Base-by-base conservation (phyloP, 257 asterid genomes). In the Solanum tacnaense region DNA sequence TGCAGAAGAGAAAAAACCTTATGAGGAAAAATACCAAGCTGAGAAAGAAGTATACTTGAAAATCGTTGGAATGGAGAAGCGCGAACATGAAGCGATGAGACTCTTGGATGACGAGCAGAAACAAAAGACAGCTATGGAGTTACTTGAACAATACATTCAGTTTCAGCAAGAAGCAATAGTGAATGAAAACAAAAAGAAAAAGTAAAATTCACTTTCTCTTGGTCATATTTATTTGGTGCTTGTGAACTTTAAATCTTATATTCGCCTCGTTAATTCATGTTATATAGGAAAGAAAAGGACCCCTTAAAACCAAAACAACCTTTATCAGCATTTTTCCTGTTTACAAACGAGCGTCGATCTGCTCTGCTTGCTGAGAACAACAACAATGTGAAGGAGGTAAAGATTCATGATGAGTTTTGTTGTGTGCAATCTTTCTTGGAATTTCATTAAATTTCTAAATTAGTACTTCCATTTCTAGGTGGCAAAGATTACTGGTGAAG, bases 231-330 rank as follows among this genome's bases (percentile, higher is more conserved):
- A 31, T 81, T 44, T 25, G 16, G 70, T 29, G 29, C 3, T 1
- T 5, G 6, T 0, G 4, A 49, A 29, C 70, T 81, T 84, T n/a
- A n/a, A 16, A 27, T 38, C 36, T 71, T 10, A 25, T 86, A 23
- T 12, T 71, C 15, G 82, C 84, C 7, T 56, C 32, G 6, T 12
- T 74, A 13, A 31, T 88, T n/a, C 52, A 12, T 73, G 82, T 39
- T 85, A 16, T 20, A 85, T 89, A 96, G 98, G 95, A 96, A 95
- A 92, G 99, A 94, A 87, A 96, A 93, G 38, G 98, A 96, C 87
- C 98, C 98, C 11, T 87, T 93, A 94, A 96, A 96, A 56, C 99
- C 99, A 18, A 96, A 95, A 90, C 96, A 96, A 0, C 98, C 98
- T 1, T 88, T 96, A 94, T 92, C 97, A 8, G 98, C 99, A 29